Evolutionary conservation across 305 asterid genomes (phyloP).

Genomic region (Fraxinus xanthoxyloides): DNA sequence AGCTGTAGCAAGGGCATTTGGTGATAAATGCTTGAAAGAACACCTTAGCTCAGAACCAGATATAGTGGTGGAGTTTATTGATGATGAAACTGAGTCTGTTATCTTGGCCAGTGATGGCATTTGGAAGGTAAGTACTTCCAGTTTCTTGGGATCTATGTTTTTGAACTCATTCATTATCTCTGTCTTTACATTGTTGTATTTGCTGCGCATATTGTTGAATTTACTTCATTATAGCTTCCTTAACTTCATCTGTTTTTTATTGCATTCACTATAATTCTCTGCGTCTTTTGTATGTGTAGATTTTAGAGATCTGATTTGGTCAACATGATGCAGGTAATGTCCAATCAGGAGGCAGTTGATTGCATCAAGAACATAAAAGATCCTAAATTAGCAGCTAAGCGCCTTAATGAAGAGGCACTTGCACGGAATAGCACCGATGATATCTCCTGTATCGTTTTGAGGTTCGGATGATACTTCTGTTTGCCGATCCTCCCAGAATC

Average conservation of each 20-base stretch:
- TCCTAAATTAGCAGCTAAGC: constrained; percentile 64
- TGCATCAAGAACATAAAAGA: constrained; percentile 64
- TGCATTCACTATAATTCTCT: not conserved
- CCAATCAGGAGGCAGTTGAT: constrained; percentile 86
- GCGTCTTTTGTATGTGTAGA: not conserved
- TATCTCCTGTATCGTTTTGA: constrained; percentile 66
- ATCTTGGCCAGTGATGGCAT: constrained; percentile 93
- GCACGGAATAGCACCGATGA: constrained; percentile 73
- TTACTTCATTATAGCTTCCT: not conserved
- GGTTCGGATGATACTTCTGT: constrained; percentile 45
- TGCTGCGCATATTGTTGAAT: not conserved
- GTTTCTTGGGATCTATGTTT: not conserved
- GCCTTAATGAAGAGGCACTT: constrained; percentile 64
- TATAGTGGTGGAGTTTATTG: constrained; percentile 52
- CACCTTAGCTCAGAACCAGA: constrained; percentile 91
- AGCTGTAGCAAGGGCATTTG: constrained; percentile 97
- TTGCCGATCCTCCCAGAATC: not conserved
- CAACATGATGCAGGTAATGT: constrained; percentile 52
- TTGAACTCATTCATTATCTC: not conserved
- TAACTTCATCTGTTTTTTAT: not conserved
- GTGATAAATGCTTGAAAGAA: constrained; percentile 80
- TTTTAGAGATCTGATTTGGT: not conserved
- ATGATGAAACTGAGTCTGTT: constrained; percentile 62
- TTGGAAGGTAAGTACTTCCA: constrained; percentile 63
- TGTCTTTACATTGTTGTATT: not conserved